These are phyloP conservation scores for Meripilus lineatus DNA, from an alignment of 1,284 basidiomycete species.

Conservation along the genomic window DNA sequence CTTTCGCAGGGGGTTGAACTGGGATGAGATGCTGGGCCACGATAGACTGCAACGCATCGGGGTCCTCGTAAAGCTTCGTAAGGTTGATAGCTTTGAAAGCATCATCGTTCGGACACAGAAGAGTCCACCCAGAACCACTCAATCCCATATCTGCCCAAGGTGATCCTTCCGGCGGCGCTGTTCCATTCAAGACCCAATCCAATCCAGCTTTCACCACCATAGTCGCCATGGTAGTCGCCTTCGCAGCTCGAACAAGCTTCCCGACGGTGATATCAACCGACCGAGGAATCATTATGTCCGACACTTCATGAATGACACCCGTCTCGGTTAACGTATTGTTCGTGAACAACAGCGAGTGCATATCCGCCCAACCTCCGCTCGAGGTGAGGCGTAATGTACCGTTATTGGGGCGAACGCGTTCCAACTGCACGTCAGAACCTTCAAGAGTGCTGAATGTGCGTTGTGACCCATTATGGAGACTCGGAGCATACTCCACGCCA, in stretches of 20 bases:
- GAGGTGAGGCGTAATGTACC: slow-evolving; percentile 48
- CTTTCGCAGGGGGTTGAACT: slow-evolving; percentile 28
- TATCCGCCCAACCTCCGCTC: slow-evolving; percentile 73
- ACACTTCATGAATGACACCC: slow-evolving; percentile 88
- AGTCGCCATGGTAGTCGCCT: slow-evolving; percentile 83
- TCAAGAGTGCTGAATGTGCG: slow-evolving; percentile 70
- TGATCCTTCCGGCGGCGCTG: slow-evolving; percentile 62
- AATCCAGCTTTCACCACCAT: slow-evolving; percentile 81
- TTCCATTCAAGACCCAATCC: slow-evolving; percentile 88
- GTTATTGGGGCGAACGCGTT: slow-evolving; percentile 38
- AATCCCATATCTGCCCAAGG: slow-evolving; percentile 50
- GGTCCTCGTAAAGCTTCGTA: slow-evolving; percentile 68
- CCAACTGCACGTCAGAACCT: slow-evolving; percentile 65
- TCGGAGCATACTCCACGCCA: slow-evolving; percentile 70
- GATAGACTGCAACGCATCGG: slow-evolving; percentile 57
- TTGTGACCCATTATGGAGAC: slow-evolving; percentile 57
- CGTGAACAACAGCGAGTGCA: slow-evolving; percentile 52
- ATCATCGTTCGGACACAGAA: slow-evolving; percentile 88
- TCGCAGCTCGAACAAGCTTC: slow-evolving; percentile 88
- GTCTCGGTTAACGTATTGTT: slow-evolving; percentile 79
- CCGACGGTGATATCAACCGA: slow-evolving; percentile 80
- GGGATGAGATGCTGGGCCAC: slow-evolving; percentile 90
- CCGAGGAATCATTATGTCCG: slow-evolving; percentile 88
- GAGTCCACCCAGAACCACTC: slow-evolving; percentile 62
- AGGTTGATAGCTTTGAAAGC: slow-evolving; percentile 91